A percentile compares a stretch with the other conserved stretches of the same genome.
phyloP scores from a whole-genome alignment of 192 early-diverging fungal species.

The Rhizoclosmatium sp. region DNA sequence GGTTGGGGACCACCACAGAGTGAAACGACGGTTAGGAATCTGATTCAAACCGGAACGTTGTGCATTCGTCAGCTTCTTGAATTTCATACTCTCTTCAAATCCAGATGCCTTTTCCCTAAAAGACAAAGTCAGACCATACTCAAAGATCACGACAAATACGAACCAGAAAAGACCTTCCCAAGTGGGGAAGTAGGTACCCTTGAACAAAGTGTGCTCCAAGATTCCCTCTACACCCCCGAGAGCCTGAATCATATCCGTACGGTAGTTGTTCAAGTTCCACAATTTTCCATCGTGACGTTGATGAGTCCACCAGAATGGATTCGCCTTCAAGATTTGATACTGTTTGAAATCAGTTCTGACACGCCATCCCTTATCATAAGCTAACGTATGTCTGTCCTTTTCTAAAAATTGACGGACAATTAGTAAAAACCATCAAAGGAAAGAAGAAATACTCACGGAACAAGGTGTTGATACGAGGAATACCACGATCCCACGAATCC shows the following conservation, averaged over 20 bases:
- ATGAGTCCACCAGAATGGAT: slow-evolving; percentile 97
- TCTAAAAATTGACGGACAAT: slow-evolving; percentile 34
- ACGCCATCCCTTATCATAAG: slow-evolving; percentile 99
- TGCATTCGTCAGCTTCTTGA: slow-evolving; percentile 98
- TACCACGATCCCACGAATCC: slow-evolving; percentile 98
- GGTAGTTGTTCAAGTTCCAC: slow-evolving; percentile 96
- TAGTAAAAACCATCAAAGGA: neutral
- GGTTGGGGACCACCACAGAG: slow-evolving; percentile 99
- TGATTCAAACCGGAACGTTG: slow-evolving; percentile 98
- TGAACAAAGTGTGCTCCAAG: slow-evolving; percentile 98
- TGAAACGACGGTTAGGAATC: slow-evolving; percentile 99
- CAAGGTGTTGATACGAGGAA: slow-evolving; percentile 97
- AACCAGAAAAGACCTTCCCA: slow-evolving; percentile 99
- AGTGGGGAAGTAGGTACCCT: slow-evolving; percentile 96
- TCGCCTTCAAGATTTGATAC: slow-evolving; percentile 94
- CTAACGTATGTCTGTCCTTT: slow-evolving; percentile 98
- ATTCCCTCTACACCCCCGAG: slow-evolving; percentile 98
- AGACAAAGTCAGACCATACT: slow-evolving; percentile 6
- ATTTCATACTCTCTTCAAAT: slow-evolving; percentile 57
- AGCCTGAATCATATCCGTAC: slow-evolving; percentile 99
- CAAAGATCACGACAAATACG: slow-evolving; percentile 12
- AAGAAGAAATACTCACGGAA: slow-evolving; percentile 63
- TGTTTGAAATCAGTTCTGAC: slow-evolving; percentile 97
- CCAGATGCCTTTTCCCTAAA: slow-evolving; percentile 36
- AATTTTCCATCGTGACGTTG: slow-evolving; percentile 86